Evolutionary conservation across 1,139 yeast genomes (phyloP), one percentile per base, ranked within the genome.

Genomic region (Blastobotrys malaysiensis): DNA sequence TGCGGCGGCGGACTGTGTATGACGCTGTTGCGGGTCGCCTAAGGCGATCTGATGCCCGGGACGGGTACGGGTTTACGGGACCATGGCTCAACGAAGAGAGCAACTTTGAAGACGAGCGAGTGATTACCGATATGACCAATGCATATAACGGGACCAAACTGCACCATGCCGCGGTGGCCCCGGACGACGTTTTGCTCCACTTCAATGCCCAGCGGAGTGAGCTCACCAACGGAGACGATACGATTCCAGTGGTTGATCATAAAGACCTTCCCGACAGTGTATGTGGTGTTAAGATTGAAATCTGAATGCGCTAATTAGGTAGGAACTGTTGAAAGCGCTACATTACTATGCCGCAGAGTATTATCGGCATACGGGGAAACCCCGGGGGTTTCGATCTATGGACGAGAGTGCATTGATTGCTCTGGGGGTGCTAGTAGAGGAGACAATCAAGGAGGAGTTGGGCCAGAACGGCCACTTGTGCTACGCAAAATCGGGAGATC

Each of bases 351-450:
- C 59, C 1, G 60, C 65, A 4, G 64, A 60, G 24, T 59, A 57
- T 43, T 63, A 53, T 45, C 52, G 54, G 26, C 39, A 26, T 1
- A 47, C 54, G 5, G 59, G 57, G 9, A 43, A 49, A 16, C 24
- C 53, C 20, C 19, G 54, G 3, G 59, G 55, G 48, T 60, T 59
- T 36, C 50, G 52, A n/a, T 44, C 49, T n/a, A 52, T 62, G 58
- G 72, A 69, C 50, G 73, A 62, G 49, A 62, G 69, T 1, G 67
- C 71, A 1, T 53, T 71, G 24, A 46, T 71, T 27, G 72, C 71
- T 1, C 53, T 70, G 45, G 75, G 72, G 0, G 57, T 71, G 1
- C 52, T 69, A 9, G 54, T 71, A 1, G 74, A 71, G 55, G 74
- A 71, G 55, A 54, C 56, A 31, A 55, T 71, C 7, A 57, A 57